Evolutionary conservation across 2,329 filamentous ascomycete species (phyloP).

Genomic region (Ambrosiella xylebori): DNA sequence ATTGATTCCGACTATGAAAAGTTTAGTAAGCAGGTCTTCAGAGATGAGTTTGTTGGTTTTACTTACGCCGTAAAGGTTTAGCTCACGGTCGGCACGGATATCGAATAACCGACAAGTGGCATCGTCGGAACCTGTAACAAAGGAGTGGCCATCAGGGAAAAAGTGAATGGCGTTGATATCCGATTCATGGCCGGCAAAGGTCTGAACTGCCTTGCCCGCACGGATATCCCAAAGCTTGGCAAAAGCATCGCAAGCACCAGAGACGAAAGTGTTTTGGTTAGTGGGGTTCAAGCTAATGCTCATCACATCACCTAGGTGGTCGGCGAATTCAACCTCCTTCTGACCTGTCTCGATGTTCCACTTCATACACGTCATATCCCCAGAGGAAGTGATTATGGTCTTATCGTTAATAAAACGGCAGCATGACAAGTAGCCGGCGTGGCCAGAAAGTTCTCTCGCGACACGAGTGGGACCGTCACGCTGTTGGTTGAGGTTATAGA

Average conservation of each 20-base stretch:
- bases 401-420: slow-evolving; percentile 98
- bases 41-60: not conserved
- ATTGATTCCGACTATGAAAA: slow-evolving; percentile 72
- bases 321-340: slow-evolving; percentile 94
- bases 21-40: not conserved
- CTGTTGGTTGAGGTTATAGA: slow-evolving; percentile 92
- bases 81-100: slow-evolving; percentile 77
- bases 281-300: slow-evolving; percentile 98
- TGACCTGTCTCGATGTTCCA: slow-evolving; percentile 98
- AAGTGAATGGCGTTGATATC: slow-evolving; percentile 99
- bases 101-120: slow-evolving; percentile 95
- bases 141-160: slow-evolving; percentile 96
- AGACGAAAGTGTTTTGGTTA: slow-evolving; percentile 98
- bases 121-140: slow-evolving; percentile 94
- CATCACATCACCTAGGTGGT: slow-evolving; percentile 98
- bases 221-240: slow-evolving; percentile 98
- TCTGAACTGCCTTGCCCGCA: slow-evolving; percentile 94
- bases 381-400: slow-evolving; percentile 91
- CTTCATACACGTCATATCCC: slow-evolving; percentile 99
- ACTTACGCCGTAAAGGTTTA: slow-evolving; percentile 49
- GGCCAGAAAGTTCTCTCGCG: slow-evolving; percentile 84
- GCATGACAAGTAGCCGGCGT: slow-evolving; percentile 94
- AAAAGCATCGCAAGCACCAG: slow-evolving; percentile 96
- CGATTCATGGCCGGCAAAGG: slow-evolving; percentile 93
- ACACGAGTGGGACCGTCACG: slow-evolving; percentile 94